Percentiles rank a stretch among this genome's conserved stretches.
Conservation (phyloP, 2,329 filamentous ascomycete species). For the Cryphonectria radicalis region DNA sequence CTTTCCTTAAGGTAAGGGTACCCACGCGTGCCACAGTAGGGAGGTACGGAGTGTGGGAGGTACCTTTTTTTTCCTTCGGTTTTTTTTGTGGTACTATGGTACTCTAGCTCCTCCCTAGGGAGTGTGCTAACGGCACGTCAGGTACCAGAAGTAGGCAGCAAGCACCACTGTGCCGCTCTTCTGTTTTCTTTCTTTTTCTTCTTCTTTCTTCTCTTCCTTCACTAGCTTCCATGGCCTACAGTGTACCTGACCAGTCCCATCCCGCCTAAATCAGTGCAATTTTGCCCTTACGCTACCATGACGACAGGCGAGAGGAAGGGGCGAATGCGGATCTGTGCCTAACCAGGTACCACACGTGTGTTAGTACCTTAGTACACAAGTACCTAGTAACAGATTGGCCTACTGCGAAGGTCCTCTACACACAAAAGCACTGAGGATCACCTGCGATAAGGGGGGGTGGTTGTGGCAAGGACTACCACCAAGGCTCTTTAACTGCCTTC, state of each 20-base stretch:
- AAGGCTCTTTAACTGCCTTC: background rate
- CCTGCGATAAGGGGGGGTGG: background rate
- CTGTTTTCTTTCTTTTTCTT: background rate
- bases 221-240: background rate
- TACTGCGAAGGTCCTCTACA: background rate
- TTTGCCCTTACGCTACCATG: background rate
- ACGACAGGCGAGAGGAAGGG: slow-evolving; percentile 1
- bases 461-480: background rate
- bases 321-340: background rate
- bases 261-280: background rate
- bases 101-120: background rate
- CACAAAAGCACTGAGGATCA: background rate
- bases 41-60: background rate
- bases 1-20: slow-evolving; percentile 7
- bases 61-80: background rate
- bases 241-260: background rate
- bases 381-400: background rate
- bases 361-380: background rate
- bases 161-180: background rate
- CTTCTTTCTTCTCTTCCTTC: background rate
- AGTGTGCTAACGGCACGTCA: background rate
- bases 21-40: slow-evolving; percentile 4
- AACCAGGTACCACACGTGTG: background rate
- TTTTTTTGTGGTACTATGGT: background rate
- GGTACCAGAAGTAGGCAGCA: background rate